Percentiles rank a stretch among this genome's conserved stretches.
These are phyloP conservation scores for Inga oerstediana DNA, from an alignment of 306 rosid species.

Conservation along the genomic window DNA sequence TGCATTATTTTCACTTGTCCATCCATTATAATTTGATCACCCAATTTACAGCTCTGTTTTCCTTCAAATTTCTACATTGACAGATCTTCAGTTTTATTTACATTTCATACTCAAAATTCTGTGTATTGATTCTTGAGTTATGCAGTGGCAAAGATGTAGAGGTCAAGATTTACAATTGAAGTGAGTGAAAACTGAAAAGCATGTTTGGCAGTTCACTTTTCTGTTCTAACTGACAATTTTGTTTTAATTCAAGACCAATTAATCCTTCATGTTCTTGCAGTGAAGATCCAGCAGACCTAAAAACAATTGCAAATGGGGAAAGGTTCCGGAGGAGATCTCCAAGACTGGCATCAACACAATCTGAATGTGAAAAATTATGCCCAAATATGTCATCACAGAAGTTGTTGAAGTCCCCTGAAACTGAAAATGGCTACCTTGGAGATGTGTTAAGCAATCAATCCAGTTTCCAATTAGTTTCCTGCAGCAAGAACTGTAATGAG, in stretches of 20 bases:
- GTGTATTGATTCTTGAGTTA: constrained; percentile 42
- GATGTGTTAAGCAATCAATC: constrained; percentile 27
- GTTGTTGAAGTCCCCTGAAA: constrained; percentile 30
- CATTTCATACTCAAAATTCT: constrained; percentile 29
- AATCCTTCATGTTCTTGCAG: constrained; percentile 46
- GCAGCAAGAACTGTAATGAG: constrained; percentile 29
- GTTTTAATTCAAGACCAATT: constrained; percentile 28
- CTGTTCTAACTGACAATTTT: constrained; percentile 9
- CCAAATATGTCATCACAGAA: constrained; percentile 26
- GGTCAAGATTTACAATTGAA: constrained; percentile 41
- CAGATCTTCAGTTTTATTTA: background rate
- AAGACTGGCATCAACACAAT: constrained; percentile 33
- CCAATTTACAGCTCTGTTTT: constrained; percentile 22
- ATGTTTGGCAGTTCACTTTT: constrained; percentile 24
- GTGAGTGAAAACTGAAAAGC: constrained; percentile 54
- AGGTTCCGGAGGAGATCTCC: constrained; percentile 43
- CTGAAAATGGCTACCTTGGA: constrained; percentile 27
- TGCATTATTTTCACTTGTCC: background rate
- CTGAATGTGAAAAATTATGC: constrained; percentile 24
- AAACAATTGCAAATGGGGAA: constrained; percentile 20
- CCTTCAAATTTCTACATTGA: background rate
- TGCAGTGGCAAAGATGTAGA: constrained; percentile 49
- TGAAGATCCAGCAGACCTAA: constrained; percentile 17
- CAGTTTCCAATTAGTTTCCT: constrained; percentile 19
- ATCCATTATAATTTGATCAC: constrained; percentile 19